These are phyloP conservation scores for Ceratobasidium sp. DNA, from an alignment of 1,284 basidiomycete species.

Conservation along the genomic window DNA sequence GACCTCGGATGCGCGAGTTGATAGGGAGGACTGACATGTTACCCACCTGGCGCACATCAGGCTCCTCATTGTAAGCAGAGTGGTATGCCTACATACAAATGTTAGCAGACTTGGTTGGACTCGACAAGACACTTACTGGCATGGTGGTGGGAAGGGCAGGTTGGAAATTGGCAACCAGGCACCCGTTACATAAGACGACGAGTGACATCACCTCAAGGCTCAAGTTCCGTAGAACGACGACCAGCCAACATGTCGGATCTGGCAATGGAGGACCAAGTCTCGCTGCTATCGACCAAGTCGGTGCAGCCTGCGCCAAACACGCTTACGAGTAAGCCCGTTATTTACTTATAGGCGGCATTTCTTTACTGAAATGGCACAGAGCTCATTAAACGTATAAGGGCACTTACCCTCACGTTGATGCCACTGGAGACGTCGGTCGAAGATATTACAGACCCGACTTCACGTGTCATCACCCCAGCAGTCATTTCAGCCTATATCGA, in stretches of 20 bases:
- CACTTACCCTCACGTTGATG: slow-evolving; percentile 78
- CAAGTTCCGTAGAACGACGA: background rate
- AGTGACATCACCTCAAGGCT: slow-evolving; percentile 19
- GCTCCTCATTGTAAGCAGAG: slow-evolving; percentile 90
- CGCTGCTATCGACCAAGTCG: slow-evolving; percentile 61
- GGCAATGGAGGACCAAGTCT: slow-evolving; percentile 59
- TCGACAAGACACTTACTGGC: slow-evolving; percentile 63
- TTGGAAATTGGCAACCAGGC: slow-evolving; percentile 24
- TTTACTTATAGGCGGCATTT: background rate
- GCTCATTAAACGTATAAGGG: slow-evolving; percentile 81
- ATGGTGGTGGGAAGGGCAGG: slow-evolving; percentile 54
- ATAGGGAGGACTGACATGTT: slow-evolving; percentile 93
- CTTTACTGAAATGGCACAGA: slow-evolving; percentile 57
- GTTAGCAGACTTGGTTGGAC: slow-evolving; percentile 20
- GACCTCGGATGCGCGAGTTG: slow-evolving; percentile 89
- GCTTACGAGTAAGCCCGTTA: slow-evolving; percentile 67
- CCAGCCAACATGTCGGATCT: slow-evolving; percentile 48
- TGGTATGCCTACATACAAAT: slow-evolving; percentile 88
- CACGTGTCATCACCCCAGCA: slow-evolving; percentile 70
- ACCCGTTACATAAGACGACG: slow-evolving; percentile 20
- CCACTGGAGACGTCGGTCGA: slow-evolving; percentile 80
- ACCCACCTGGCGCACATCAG: slow-evolving; percentile 84
- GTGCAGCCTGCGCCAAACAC: slow-evolving; percentile 73
- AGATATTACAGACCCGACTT: slow-evolving; percentile 68
- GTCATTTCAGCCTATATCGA: slow-evolving; percentile 62